These are phyloP conservation scores for Aspergillus oerlinghausenensis DNA, from an alignment of 2,329 filamentous ascomycete genomes.

Conservation along the genomic window DNA sequence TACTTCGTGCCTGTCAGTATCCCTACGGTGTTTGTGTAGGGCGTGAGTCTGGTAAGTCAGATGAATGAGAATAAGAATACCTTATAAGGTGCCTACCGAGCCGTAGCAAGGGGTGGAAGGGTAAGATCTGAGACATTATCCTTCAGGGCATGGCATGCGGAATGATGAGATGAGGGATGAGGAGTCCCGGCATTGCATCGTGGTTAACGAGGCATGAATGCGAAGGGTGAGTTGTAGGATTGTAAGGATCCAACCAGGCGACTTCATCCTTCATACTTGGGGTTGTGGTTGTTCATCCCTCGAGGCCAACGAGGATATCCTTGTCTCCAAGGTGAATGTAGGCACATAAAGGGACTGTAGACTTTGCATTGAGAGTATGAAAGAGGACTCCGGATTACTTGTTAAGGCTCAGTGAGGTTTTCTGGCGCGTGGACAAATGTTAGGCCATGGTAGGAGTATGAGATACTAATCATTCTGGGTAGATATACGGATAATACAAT, in stretches of 20 bases:
- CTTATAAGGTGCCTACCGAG: too few relatives aligned
- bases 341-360: neutral
- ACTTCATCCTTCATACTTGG: neutral
- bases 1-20: neutral
- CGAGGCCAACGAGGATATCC: neutral
- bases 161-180: neutral
- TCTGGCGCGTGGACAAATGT: neutral
- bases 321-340: neutral
- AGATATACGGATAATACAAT: neutral
- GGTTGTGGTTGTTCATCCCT: neutral
- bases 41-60: neutral
- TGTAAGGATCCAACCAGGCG: neutral
- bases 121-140: neutral
- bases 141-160: neutral
- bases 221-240: neutral
- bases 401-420: neutral
- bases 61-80: neutral
- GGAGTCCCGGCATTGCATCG: neutral
- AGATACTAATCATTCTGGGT: neutral
- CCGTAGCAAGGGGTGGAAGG: neutral
- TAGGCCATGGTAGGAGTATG: neutral
- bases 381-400: neutral
- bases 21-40: neutral
- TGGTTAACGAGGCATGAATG: neutral
- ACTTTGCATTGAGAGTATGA: neutral